Evolutionary conservation across 148 eudicot genomes (phyloP), one percentile per base, ranked within the genome.

Genomic region (Dianthus caryophyllus): DNA sequence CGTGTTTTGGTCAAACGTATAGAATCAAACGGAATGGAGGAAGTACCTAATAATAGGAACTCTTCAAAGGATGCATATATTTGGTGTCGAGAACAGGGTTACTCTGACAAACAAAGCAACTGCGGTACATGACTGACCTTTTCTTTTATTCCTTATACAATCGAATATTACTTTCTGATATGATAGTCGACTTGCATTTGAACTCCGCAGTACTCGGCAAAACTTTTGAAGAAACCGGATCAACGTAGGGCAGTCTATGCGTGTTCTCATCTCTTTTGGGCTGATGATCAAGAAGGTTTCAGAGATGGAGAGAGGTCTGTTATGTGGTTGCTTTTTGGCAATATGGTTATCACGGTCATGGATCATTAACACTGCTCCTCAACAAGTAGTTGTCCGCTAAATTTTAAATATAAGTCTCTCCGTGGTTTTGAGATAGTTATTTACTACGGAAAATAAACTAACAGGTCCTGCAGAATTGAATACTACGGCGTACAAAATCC

Each of bases 201-300:
- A n/a, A 36, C 24, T 67, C n/a, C 67, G 50, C 84, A 94, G 99
- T 94, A 94, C 72, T 88, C 97, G 22, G 90, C 97, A 41, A 94
- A 94, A 81, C 97, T 94, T 75, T 85, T 94, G 86, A 94, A 94
- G 88, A 94, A 94, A 71, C 96, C 96, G 24, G 99, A 94, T 76
- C 96, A 94, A 73, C 90, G 99, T 74, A 84, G 89, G 87, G 97
- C 99, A 61, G 97, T 94, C 21, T 90, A 86, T 81, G 88, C 97
- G 0, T 94, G 97, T 71, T 88, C 99, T 51, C 99, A 94, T 74
- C 93, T 94, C 62, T 94, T 94, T 64, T 94, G 99, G 99, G 84
- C 83, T 46, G 93, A 85, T 64, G 96, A 94, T 62, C 86, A 81
- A 9, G 93, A 90, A 24, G 85, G 82, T 58, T 73, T 75, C 61